These are phyloP conservation scores for Zygosaccharomyces sapae DNA, from an alignment of 1,139 yeast species.

Conservation along the genomic window DNA sequence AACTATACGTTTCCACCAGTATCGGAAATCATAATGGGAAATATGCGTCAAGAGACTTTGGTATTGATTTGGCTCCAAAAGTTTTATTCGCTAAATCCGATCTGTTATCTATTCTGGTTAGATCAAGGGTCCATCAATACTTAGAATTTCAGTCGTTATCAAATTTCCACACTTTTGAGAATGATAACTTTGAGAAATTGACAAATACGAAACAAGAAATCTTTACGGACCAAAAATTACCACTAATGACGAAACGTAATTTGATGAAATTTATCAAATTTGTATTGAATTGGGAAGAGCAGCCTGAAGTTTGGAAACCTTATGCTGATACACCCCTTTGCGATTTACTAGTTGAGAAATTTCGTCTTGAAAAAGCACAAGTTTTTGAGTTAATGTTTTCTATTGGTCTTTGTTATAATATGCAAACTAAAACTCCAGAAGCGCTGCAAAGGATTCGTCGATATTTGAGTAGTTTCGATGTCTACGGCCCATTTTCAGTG, in stretches of 20 bases:
- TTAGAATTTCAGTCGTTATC: slow-evolving; percentile 87
- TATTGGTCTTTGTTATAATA: slow-evolving; percentile 69
- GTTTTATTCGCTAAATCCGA: slow-evolving; percentile 86
- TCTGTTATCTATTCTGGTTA: slow-evolving; percentile 68
- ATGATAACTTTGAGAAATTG: slow-evolving; percentile 82
- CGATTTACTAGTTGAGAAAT: slow-evolving; percentile 56
- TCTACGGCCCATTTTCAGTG: slow-evolving; percentile 92
- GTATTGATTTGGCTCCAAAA: slow-evolving; percentile 86
- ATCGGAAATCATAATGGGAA: slow-evolving; percentile 33
- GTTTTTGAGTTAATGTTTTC: slow-evolving; percentile 78
- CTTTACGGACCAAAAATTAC: slow-evolving; percentile 79
- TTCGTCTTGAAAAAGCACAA: slow-evolving; percentile 70
- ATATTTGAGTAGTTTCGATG: slow-evolving; percentile 83
- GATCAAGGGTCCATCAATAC: slow-evolving; percentile 84
- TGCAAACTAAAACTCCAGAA: slow-evolving; percentile 59
- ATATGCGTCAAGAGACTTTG: slow-evolving; percentile 60
- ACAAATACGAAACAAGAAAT: slow-evolving; percentile 86
- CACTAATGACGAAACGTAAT: slow-evolving; percentile 71
- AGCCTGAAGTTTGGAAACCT: slow-evolving; percentile 49
- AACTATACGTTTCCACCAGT: slow-evolving; percentile 65
- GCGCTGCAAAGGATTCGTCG: slow-evolving; percentile 80
- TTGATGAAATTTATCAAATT: slow-evolving; percentile 93
- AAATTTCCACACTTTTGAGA: slow-evolving; percentile 86
- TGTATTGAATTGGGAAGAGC: slow-evolving; percentile 65
- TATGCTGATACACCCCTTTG: slow-evolving; percentile 55